Percentiles rank a stretch among this genome's conserved stretches.
phyloP scores from a whole-genome alignment of 2,329 filamentous ascomycete genomes.

The Hypocrella siamensis region DNA sequence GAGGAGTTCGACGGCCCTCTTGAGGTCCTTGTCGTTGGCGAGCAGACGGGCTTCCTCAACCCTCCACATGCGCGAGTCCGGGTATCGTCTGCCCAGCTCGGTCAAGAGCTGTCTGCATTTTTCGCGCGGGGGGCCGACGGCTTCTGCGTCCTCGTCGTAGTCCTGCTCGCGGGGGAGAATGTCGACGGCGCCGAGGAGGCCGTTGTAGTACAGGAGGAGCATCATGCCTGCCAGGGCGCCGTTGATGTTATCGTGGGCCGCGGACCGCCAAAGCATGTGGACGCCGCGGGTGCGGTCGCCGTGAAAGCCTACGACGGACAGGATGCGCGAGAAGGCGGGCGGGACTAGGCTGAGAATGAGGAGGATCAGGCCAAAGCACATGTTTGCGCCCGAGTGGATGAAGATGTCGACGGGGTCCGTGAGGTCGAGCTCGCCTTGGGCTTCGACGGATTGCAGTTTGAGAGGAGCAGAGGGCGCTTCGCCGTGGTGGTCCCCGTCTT shows the following conservation, averaged over 20 bases:
- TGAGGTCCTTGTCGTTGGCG: slow-evolving; percentile 49
- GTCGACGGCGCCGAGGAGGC: slow-evolving; percentile 71
- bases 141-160: slow-evolving; percentile 35
- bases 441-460: slow-evolving; percentile 22
- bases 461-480: slow-evolving; percentile 7
- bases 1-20: slow-evolving; percentile 52
- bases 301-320: slow-evolving; percentile 80
- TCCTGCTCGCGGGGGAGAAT: slow-evolving; percentile 54
- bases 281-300: slow-evolving; percentile 76
- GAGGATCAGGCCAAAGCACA: slow-evolving; percentile 78
- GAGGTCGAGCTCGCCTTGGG: slow-evolving; percentile 45
- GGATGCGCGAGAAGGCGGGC: slow-evolving; percentile 71
- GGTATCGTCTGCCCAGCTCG: slow-evolving; percentile 64
- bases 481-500: no score
- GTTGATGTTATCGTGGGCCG: slow-evolving; percentile 74
- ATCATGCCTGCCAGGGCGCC: slow-evolving; percentile 78
- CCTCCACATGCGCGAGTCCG: slow-evolving; percentile 70
- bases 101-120: slow-evolving; percentile 51
- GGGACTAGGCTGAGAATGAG: slow-evolving; percentile 87
- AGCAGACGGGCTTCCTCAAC: slow-evolving; percentile 74
- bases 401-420: slow-evolving; percentile 70
- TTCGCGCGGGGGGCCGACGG: slow-evolving; percentile 56
- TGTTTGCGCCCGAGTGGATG: slow-evolving; percentile 73
- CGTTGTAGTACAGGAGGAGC: slow-evolving; percentile 77
- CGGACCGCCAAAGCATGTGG: slow-evolving; percentile 79